Evolutionary conservation across 108 stramenopile genomes (phyloP).

Genomic region (Schizochytrium sp.): DNA sequence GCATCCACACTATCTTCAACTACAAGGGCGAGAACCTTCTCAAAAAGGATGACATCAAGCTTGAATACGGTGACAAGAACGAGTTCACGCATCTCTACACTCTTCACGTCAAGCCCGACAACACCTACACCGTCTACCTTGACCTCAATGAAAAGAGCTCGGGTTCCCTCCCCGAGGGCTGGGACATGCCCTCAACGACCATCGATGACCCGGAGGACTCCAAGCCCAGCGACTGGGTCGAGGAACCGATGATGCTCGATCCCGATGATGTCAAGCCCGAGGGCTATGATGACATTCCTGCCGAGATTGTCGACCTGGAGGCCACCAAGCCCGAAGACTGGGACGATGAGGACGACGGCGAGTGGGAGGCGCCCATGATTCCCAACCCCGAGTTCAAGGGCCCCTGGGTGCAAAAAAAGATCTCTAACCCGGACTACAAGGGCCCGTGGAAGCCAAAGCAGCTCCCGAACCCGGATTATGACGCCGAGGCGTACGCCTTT

Average conservation of each 20-base stretch:
- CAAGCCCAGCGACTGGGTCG: conserved; percentile 96
- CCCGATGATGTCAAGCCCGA: conserved; percentile 93
- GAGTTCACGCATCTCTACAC: conserved; percentile 93
- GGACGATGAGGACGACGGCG: conserved; percentile 99
- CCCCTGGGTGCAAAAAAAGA: conserved; percentile 83
- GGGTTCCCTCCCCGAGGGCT: conserved; percentile 87
- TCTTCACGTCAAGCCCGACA: conserved; percentile 78
- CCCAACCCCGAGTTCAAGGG: conserved; percentile 96
- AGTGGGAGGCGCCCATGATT: conserved; percentile 89
- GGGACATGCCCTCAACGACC: conserved; percentile 71
- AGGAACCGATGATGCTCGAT: conserved; percentile 80
- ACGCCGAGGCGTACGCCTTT: conserved; percentile 28
- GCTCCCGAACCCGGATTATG: conserved; percentile 56
- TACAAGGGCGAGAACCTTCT: conserved; percentile 54
- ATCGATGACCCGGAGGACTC: conserved; percentile 88
- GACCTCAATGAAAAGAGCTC: conserved; percentile 84
- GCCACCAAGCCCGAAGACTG: conserved; percentile 93
- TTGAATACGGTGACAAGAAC: conserved; percentile 81
- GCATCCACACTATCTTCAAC: conserved; percentile 94
- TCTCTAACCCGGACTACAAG: conserved; percentile 92
- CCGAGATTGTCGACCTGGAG: conserved; percentile 85
- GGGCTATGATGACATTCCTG: conserved; percentile 84
- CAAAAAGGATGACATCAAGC: conserved; percentile 89
- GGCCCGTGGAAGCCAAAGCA: conserved; percentile 47
- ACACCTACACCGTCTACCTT: conserved; percentile 90